Base-by-base conservation (phyloP, 2,329 filamentous ascomycete genomes). In the Thielaviopsis cerberus region DNA sequence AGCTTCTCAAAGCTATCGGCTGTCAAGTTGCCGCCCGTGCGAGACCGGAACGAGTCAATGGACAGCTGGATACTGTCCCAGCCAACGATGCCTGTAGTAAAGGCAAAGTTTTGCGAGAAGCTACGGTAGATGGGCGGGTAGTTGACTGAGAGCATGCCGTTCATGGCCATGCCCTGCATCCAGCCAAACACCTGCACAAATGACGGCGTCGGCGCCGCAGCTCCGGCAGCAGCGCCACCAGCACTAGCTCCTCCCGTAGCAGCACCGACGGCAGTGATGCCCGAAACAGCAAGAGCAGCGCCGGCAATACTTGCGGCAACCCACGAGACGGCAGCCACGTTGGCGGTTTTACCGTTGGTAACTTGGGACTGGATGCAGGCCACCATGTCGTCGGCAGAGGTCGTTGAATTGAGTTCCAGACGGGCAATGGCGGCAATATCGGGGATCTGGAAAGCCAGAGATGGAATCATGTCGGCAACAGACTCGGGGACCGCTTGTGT, bases 91-190 rank as follows among this genome's bases (percentile, higher is more conserved):
- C 89, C 89, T 26, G 84, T 85, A 63, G 88, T 91, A 74, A 96
- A 97, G 53, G 77, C 90, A 69, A 98, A 97, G 72, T 97, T 97
- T 72, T 87, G 87, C 62, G 85, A 75, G 71, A 95, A 98, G 68
- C 83, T 91, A 64, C 83, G 81, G 73, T 97, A 97, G 41, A 97
- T 82, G 37, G 81, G 75, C 3, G 92, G 92, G 64, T 95, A 89
- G 65, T 83, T 80, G 65, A 94, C 90, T 61, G 87, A 94, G 68
- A 95, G 77, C 92, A 97, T 97, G 63, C 92, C 90, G 70, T 92
- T 96, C 74, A 92, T 85, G 26, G 92, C 89, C 76, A 97, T 86
- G 54, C 85, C 84, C 71, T 97, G 90, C 70, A 97, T 95, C 80
- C 87, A 94, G 62, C 84, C 82, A 63, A 95, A 78, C 53, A 94